phyloP scores from a whole-genome alignment of 495 filamentous ascomycete genomes.

The Aspergillus biplanus region DNA sequence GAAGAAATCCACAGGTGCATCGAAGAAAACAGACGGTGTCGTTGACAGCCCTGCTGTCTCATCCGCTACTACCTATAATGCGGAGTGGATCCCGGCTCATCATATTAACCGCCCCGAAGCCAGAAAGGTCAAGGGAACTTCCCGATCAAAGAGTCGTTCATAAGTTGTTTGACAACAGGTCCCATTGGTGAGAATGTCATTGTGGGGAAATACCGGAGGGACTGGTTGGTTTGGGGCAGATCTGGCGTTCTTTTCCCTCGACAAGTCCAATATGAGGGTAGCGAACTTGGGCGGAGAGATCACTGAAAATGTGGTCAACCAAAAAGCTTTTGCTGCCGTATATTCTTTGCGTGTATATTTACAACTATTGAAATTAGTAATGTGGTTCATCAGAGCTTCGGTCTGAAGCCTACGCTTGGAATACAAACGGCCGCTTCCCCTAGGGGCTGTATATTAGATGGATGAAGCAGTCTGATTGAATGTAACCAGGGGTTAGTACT shows the following conservation, averaged over 20 bases:
- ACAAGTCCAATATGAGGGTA: conserved; percentile 11
- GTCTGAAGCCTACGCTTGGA: conserved; percentile 13
- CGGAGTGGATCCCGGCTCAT: conserved; percentile 92
- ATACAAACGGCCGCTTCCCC: conserved; percentile 14
- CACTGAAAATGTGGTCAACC: conserved; percentile 38
- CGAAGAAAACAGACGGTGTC: conserved; percentile 67
- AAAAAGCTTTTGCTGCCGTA: conserved; percentile 21
- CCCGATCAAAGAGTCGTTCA: conserved; percentile 58
- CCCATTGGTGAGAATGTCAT: conserved; percentile 4
- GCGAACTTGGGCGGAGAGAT: conserved; percentile 19
- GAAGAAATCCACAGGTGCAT: conserved; percentile 56
- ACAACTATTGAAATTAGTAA: conserved; percentile 24
- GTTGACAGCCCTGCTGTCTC: conserved; percentile 74
- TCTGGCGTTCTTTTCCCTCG: conserved; percentile 6
- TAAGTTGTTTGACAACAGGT: conserved; percentile 24
- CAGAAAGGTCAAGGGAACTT: conserved; percentile 74
- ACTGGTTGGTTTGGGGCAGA: conserved; percentile 11
- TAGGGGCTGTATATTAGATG: not conserved
- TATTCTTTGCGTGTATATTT: conserved; percentile 40
- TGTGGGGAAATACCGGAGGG: conserved; percentile 8
- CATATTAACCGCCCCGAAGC: conserved; percentile 88
- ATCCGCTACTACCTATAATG: conserved; percentile 78
- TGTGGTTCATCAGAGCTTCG: conserved; percentile 19
- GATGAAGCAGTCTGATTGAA: no score
- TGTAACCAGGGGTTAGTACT: no score